phyloP scores from a whole-genome alignment of 495 filamentous ascomycete species.

The Aspergillus baeticus region DNA sequence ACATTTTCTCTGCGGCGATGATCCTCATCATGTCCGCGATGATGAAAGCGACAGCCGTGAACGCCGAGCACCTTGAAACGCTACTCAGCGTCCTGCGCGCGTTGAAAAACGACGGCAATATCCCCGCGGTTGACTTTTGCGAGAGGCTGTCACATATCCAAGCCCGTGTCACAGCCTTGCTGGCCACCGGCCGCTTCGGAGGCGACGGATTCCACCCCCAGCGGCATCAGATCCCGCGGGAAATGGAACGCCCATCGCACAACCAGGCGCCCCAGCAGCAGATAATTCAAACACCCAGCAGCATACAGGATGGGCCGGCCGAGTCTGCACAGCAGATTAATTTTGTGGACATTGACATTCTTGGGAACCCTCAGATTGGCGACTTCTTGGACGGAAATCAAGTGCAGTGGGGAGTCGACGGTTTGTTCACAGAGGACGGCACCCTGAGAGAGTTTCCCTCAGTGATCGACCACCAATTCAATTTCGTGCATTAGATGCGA shows the following conservation, averaged over 20 bases:
- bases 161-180: constrained; percentile 8
- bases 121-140: constrained; percentile 20
- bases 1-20: constrained; percentile 29
- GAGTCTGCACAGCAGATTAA: background rate
- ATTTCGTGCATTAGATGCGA: background rate
- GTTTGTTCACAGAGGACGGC: constrained; percentile 4
- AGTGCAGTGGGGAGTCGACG: constrained; percentile 12
- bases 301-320: background rate
- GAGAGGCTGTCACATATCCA: constrained; percentile 13
- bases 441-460: constrained; percentile 6
- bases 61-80: constrained; percentile 24
- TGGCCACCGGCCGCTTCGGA: background rate
- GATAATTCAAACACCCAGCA: constrained; percentile 1
- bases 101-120: constrained; percentile 26
- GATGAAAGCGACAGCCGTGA: constrained; percentile 20
- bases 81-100: constrained; percentile 22
- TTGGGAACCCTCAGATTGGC: constrained; percentile 10
- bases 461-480: constrained; percentile 10
- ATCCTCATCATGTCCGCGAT: constrained; percentile 28
- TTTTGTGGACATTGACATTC: constrained; percentile 2
- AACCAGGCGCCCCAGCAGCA: background rate
- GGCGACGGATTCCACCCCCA: background rate
- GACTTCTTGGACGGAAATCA: constrained; percentile 10
- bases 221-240: background rate
- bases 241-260: background rate